Evolutionary conservation across 1,139 yeast genomes (phyloP).

Genomic region (Blastobotrys buckinghamii): DNA sequence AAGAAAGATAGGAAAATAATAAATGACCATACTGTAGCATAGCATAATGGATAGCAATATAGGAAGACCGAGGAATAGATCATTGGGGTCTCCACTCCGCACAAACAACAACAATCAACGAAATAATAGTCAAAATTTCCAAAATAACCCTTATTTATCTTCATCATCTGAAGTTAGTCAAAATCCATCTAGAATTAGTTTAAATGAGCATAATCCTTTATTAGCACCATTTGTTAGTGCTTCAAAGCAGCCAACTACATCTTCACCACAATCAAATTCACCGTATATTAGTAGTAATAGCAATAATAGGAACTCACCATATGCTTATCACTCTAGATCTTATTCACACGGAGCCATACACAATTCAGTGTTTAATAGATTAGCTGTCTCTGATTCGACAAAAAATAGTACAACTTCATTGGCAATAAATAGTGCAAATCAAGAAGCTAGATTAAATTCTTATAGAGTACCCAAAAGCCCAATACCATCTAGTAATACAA

Average conservation of each 20-base stretch:
- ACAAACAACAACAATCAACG: neutral
- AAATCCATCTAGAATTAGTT: neutral
- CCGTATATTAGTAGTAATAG: no score
- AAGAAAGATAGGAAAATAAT: no score
- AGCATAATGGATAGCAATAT: neutral
- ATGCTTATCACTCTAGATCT: neutral
- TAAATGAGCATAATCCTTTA: constrained; percentile 7
- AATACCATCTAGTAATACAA: neutral
- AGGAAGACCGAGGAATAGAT: neutral
- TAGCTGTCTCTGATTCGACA: constrained; percentile 1
- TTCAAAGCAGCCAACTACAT: neutral
- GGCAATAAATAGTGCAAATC: neutral
- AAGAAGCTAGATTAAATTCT: constrained; percentile 2
- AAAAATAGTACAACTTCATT: neutral
- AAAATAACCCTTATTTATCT: neutral
- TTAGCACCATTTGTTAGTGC: constrained; percentile 10
- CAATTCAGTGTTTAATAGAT: constrained; percentile 1
- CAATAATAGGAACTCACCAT: no score
- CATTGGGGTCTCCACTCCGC: neutral
- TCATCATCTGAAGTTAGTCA: neutral
- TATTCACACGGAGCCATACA: neutral
- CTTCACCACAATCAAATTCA: neutral
- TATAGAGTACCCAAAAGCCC: neutral
- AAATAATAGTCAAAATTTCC: neutral
- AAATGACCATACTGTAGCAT: no score